Percentiles rank a stretch among this genome's conserved stretches.
Evolutionary conservation across 371 early-diverging fungal species (phyloP).

Genomic region (Syncephalastrum monosporum): DNA sequence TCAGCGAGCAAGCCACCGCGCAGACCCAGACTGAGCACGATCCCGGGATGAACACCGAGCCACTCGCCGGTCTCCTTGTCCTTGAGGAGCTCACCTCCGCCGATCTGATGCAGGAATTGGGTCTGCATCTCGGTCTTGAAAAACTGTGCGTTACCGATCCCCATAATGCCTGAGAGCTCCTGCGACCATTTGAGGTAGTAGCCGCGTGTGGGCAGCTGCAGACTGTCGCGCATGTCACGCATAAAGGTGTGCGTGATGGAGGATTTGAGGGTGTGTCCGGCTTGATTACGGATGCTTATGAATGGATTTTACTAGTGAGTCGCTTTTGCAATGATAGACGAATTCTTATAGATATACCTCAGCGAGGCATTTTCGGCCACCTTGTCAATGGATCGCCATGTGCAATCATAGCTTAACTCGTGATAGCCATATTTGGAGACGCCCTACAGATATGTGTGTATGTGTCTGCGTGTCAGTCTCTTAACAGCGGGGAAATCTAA

Average conservation of each 20-base stretch:
- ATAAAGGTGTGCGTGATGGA: constrained; percentile 68
- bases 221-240: constrained; percentile 76
- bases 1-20: constrained; percentile 73
- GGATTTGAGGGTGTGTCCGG: constrained; percentile 88
- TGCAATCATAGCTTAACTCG: constrained; percentile 66
- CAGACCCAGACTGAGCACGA: constrained; percentile 53
- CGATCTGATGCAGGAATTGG: constrained; percentile 32
- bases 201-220: constrained; percentile 76
- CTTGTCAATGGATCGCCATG: constrained; percentile 80
- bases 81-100: constrained; percentile 32
- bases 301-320: too few species aligned
- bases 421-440: constrained; percentile 62
- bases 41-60: constrained; percentile 32
- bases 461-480: background rate
- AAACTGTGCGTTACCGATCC: constrained; percentile 73
- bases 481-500: background rate
- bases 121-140: constrained; percentile 74
- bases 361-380: constrained; percentile 75
- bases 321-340: too few species aligned
- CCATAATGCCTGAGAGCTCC: constrained; percentile 82
- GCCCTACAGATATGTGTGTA: constrained; percentile 21
- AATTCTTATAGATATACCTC: constrained; percentile 37
- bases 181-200: constrained; percentile 59
- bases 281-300: constrained; percentile 79
- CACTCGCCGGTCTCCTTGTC: constrained; percentile 26